phyloP scores from a whole-genome alignment of 2,329 filamentous ascomycete genomes.

The Phyllosticta citrichinensis region DNA sequence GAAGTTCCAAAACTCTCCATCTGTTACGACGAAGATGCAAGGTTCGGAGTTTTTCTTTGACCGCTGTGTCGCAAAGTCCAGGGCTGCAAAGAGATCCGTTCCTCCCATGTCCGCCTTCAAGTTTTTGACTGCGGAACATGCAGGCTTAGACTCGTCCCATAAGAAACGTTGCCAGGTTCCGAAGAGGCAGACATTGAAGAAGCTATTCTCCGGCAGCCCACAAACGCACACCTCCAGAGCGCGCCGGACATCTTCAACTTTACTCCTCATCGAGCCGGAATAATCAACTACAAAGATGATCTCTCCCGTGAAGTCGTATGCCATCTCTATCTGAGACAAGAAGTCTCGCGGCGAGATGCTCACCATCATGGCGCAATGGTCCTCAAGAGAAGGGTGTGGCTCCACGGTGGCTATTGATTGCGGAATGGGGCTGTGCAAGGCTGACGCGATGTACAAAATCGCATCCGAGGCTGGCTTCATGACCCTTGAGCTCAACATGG shows the following conservation, averaged over 20 bases:
- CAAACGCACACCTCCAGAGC: neutral
- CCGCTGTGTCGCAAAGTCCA: neutral
- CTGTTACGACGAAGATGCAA: neutral
- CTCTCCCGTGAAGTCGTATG: conserved; percentile 6
- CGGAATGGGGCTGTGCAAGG: neutral
- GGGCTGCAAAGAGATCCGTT: neutral
- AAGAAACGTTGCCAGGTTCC: neutral
- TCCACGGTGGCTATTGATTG: neutral
- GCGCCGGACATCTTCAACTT: neutral
- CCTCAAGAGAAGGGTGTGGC: neutral
- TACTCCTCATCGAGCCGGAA: conserved; percentile 12
- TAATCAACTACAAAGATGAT: conserved; percentile 12
- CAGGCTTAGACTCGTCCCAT: neutral
- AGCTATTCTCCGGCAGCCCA: neutral
- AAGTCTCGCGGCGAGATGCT: conserved; percentile 9
- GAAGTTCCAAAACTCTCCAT: neutral
- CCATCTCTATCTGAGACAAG: neutral
- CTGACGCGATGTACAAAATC: neutral
- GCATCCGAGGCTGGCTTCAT: neutral
- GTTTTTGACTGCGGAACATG: neutral
- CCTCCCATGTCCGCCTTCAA: neutral
- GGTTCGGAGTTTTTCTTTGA: neutral
- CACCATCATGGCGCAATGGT: conserved; percentile 6
- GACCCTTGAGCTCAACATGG: neutral
- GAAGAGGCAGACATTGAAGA: neutral